Evolutionary conservation across 2,329 filamentous ascomycete species (phyloP).

Genomic region (Xylariaceae sp.): DNA sequence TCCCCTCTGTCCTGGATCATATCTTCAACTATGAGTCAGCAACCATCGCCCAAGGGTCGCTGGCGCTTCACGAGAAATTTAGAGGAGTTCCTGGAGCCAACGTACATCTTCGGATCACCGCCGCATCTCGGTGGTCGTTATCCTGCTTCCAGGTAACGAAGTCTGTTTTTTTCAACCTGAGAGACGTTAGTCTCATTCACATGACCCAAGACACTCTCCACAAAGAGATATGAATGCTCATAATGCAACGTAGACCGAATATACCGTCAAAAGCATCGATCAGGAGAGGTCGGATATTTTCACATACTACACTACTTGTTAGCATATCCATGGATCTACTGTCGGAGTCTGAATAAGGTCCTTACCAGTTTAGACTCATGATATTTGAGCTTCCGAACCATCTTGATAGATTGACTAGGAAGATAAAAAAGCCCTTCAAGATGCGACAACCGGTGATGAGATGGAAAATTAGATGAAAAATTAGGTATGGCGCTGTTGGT

Average conservation of each 20-base stretch:
- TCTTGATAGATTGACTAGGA: slow-evolving; percentile 37
- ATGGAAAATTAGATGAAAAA: not conserved
- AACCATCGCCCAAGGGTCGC: too few species aligned
- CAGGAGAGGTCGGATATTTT: not conserved
- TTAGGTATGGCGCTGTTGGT: too few species aligned
- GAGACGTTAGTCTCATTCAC: not conserved
- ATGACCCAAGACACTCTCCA: not conserved
- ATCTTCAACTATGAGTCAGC: slow-evolving; percentile 36
- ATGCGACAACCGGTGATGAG: not conserved
- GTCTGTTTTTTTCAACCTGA: slow-evolving; percentile 72
- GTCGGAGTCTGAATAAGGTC: not conserved
- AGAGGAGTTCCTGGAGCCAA: not conserved
- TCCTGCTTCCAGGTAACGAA: slow-evolving; percentile 93
- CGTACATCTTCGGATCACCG: slow-evolving; percentile 59
- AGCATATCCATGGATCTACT: slow-evolving; percentile 2
- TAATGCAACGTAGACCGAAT: not conserved
- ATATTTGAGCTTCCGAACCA: slow-evolving; percentile 95
- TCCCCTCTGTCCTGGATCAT: slow-evolving; percentile 85
- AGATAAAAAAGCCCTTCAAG: not conserved
- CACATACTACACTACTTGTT: slow-evolving; percentile 15
- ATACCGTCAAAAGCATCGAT: not conserved
- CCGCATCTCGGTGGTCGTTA: slow-evolving; percentile 71
- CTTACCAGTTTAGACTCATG: slow-evolving; percentile 81
- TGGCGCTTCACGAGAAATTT: not conserved
- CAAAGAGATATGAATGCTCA: not conserved